Evolutionary conservation across 1,139 yeast genomes (phyloP).

Genomic region (Geotrichum klebahnii): DNA sequence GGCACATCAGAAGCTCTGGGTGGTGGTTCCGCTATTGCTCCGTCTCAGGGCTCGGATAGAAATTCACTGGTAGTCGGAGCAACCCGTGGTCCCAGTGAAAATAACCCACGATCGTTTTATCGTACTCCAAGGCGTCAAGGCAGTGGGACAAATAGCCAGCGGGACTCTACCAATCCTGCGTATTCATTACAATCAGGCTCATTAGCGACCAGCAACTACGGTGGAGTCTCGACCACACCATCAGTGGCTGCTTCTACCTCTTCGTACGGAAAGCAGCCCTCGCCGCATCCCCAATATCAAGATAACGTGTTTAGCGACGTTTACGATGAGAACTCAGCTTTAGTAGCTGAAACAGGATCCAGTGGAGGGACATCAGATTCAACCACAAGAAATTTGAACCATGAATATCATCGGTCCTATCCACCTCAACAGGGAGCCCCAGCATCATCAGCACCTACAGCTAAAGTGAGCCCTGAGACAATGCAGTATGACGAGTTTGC

Average conservation of each 20-base stretch:
- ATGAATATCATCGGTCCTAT: not conserved
- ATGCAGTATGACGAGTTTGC: not conserved
- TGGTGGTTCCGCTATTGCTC: not conserved
- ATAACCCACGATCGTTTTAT: slow-evolving; percentile 12
- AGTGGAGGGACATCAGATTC: not conserved
- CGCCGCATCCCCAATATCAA: not conserved
- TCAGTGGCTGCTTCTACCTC: slow-evolving; percentile 9
- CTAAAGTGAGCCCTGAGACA: no score
- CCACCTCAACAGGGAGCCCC: not conserved
- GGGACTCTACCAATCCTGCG: not conserved
- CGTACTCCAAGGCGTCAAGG: slow-evolving; percentile 7
- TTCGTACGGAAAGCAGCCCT: not conserved
- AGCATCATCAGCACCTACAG: no score
- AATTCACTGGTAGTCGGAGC: not conserved
- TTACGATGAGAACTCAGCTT: not conserved
- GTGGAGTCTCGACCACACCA: slow-evolving; percentile 6
- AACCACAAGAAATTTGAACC: not conserved
- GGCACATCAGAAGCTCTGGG: no score
- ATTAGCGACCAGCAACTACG: not conserved
- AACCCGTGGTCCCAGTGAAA: not conserved
- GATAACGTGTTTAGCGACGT: not conserved
- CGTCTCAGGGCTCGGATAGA: not conserved
- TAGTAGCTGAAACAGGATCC: not conserved
- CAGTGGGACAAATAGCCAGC: not conserved
- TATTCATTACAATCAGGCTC: not conserved